These are phyloP conservation scores for Amanita inopinata DNA, from an alignment of 768 basidiomycete genomes.

Conservation along the genomic window DNA sequence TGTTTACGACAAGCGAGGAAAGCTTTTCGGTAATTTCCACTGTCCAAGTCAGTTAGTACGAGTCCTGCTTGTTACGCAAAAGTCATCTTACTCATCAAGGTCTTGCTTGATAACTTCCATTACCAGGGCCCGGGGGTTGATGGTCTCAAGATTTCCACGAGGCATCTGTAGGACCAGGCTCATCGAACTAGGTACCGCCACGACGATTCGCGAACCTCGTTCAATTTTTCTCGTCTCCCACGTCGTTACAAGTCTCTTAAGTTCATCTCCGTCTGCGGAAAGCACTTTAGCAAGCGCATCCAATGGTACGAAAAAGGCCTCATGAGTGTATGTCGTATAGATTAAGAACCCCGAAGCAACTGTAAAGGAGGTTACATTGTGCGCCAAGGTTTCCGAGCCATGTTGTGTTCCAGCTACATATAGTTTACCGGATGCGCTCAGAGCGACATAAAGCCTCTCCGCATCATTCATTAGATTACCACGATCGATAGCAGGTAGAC, in stretches of 20 bases:
- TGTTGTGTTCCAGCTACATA: conserved; percentile 31
- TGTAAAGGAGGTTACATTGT: conserved; percentile 64
- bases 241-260: conserved; percentile 19
- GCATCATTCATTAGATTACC: conserved; percentile 10
- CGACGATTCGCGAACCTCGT: conserved; percentile 82
- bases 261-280: conserved; percentile 17
- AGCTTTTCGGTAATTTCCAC: conserved; percentile 74
- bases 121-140: conserved; percentile 87
- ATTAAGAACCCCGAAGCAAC: conserved; percentile 69
- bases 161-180: conserved; percentile 95
- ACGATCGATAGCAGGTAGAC: conserved; percentile 11
- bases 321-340: conserved; percentile 77
- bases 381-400: conserved; percentile 28
- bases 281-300: conserved; percentile 18
- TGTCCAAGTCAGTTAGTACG: conserved; percentile 18
- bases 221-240: conserved; percentile 81
- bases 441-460: conserved; percentile 45
- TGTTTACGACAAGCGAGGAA: conserved; percentile 90
- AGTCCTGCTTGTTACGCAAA: not conserved
- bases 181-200: conserved; percentile 82
- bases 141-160: conserved; percentile 90
- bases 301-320: conserved; percentile 65
- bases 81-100: conserved; percentile 52
- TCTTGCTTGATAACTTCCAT: conserved; percentile 75
- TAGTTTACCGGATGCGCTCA: conserved; percentile 57